Evolutionary conservation across 345 rosid species (phyloP).

Genomic region (Bruguiera parviflora): DNA sequence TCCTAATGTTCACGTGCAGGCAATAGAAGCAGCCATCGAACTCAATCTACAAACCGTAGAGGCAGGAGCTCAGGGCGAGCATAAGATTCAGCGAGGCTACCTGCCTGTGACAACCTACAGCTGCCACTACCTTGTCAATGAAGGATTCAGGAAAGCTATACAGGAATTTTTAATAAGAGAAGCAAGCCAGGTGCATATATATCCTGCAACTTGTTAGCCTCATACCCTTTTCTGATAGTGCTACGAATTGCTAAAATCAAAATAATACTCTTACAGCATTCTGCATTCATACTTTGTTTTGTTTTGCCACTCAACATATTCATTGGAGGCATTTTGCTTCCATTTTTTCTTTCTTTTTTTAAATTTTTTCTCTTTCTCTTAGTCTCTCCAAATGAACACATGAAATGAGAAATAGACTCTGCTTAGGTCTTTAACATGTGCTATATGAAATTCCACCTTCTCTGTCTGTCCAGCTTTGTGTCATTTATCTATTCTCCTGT

Average conservation of each 20-base stretch:
- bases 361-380: background rate
- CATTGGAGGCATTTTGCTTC: background rate
- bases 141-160: constrained; percentile 2
- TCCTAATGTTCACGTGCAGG: constrained; percentile 35
- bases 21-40: constrained; percentile 91
- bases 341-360: too few species aligned
- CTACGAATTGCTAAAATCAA: background rate
- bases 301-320: background rate
- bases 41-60: constrained; percentile 72
- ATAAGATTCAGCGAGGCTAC: constrained; percentile 91
- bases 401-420: too few species aligned
- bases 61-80: constrained; percentile 99
- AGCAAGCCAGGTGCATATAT: background rate
- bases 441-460: too few species aligned
- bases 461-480: too few species aligned
- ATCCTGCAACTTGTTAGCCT: background rate
- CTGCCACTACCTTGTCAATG: constrained; percentile 59
- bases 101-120: constrained; percentile 84
- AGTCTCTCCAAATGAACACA: background rate
- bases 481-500: too few species aligned
- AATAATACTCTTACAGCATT: background rate
- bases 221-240: background rate
- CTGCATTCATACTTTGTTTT: background rate
- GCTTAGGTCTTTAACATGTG: too few species aligned
- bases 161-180: background rate